Conservation (phyloP, 140 eudicot genomes). For the Cichorium intybus region DNA sequence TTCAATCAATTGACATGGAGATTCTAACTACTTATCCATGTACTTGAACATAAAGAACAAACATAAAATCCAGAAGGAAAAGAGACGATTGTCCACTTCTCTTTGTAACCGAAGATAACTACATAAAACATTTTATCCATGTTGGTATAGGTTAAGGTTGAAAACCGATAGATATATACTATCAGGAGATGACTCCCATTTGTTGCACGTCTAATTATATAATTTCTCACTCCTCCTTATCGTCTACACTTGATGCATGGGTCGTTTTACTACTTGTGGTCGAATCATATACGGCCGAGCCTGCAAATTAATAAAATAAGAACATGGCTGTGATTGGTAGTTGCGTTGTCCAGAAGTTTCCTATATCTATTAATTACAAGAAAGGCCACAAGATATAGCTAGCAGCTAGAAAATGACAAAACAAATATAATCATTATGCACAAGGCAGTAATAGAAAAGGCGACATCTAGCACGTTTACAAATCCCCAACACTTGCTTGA, state of each 20-base stretch:
- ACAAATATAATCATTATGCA: too few relatives aligned
- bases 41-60: neutral
- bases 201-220: too few relatives aligned
- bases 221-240: too few relatives aligned
- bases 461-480: neutral
- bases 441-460: neutral
- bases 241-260: too few relatives aligned
- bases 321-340: too few relatives aligned
- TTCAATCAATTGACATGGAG: neutral
- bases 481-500: neutral
- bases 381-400: too few relatives aligned
- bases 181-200: too few relatives aligned
- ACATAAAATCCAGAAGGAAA: neutral
- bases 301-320: too few relatives aligned
- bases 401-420: neutral
- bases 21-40: neutral
- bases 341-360: too few relatives aligned
- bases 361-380: too few relatives aligned
- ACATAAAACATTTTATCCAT: neutral
- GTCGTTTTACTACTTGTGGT: too few relatives aligned
- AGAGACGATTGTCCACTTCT: neutral
- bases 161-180: neutral
- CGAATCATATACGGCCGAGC: too few relatives aligned
- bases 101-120: neutral
- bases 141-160: neutral